Base-by-base conservation (phyloP, 345 rosid species). In the Lepidium sativum region DNA sequence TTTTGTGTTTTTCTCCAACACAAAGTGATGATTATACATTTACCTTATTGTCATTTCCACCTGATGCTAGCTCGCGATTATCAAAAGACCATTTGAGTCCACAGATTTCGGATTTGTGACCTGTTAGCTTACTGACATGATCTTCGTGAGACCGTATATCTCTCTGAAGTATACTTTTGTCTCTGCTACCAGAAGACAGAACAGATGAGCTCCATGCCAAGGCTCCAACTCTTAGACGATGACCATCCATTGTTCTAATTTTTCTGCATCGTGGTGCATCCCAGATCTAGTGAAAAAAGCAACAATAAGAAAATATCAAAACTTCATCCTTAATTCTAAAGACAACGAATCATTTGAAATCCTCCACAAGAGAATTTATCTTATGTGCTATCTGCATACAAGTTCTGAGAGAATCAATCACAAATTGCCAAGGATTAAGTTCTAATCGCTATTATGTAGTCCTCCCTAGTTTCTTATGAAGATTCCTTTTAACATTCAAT, bases 101-200 rank as follows among this genome's bases (percentile, higher is more conserved):
- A 80, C 99, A 95, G 61, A 95, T 87, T 96, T 95, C 98, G 66
- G 99, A 91, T 73, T 85, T 95, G 82, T 95, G 99, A 55, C 98
- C 98, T 43, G 84, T 82, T 39, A 91, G 94, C 73, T 85, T 95
- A 78, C 94, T 84, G 63, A 84, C 81, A 77, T 80, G 86, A 73
- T 91, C 98, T 68, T 91, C 96, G 39, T 77, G 86, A 52, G 84
- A 62, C 51, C 94, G 80, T 59, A 88, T 84, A 65, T 95, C 99
- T 67, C 98, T 79, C 50, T 85, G 99, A 72, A 86, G 88, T 77
- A 95, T 87, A 62, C 78, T 85, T 82, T 91, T 95, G 73, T 95
- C 99, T 67, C 98, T 83, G 71, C 99, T 88, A 69, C 99, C 99
- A 37, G 99, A 88, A 78, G 99, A 85, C 55, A 95, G 61, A 64